phyloP scores from a whole-genome alignment of 208 protist genomes.

The Leishmania gerbilli region DNA sequence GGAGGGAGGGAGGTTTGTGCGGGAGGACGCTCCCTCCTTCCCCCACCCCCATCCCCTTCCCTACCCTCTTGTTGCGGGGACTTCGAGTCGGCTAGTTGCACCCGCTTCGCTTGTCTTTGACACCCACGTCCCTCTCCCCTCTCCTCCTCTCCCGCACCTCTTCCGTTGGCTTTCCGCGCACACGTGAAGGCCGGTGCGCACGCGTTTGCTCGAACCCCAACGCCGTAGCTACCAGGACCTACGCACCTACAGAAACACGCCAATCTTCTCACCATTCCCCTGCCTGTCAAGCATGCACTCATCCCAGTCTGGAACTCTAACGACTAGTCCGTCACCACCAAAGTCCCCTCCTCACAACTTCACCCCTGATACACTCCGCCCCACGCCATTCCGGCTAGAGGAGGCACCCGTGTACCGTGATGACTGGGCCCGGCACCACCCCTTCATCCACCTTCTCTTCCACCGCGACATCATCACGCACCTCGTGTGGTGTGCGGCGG shows the following conservation, averaged over 20 bases:
- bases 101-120: too few relatives aligned
- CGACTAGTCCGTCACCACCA: not conserved
- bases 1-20: not conserved
- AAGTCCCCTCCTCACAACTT: not conserved
- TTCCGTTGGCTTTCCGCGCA: not conserved
- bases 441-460: constrained; percentile 76
- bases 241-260: not conserved
- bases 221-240: not conserved
- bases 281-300: not conserved
- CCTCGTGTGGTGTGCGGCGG: constrained; percentile 53
- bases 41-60: too few relatives aligned
- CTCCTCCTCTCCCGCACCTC: not conserved
- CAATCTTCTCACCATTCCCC: not conserved
- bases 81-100: not conserved
- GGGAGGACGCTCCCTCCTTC: not conserved
- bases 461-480: constrained; percentile 72
- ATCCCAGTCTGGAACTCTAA: not conserved
- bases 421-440: constrained; percentile 66
- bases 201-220: not conserved
- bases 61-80: not conserved
- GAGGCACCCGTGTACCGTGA: constrained; percentile 53
- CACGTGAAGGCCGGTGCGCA: not conserved
- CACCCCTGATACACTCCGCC: not conserved
- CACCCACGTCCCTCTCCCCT: not conserved
- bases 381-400: constrained; percentile 40